Percentiles rank a stretch among this genome's conserved stretches.
These are phyloP conservation scores for Passiflora organensis DNA, from an alignment of 345 rosid genomes.

Conservation along the genomic window DNA sequence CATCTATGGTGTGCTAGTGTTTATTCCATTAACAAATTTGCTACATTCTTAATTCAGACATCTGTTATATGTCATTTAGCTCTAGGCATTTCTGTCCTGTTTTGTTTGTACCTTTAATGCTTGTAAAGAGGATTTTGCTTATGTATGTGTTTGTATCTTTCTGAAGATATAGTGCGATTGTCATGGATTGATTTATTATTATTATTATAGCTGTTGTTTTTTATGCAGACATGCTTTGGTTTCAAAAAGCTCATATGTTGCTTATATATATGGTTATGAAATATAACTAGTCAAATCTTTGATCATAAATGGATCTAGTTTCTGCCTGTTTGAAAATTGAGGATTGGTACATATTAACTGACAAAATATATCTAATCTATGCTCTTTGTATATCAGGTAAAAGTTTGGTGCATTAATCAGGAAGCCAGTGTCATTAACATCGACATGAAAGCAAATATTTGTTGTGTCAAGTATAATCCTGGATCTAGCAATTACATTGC, in stretches of 20 bases:
- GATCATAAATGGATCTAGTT: neutral
- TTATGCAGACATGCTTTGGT: no score
- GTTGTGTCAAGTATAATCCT: constrained; percentile 97
- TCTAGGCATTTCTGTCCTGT: no score
- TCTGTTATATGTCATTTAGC: no score
- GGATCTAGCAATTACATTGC: constrained; percentile 92
- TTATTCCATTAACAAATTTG: no score
- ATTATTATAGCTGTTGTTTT: no score
- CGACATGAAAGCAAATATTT: constrained; percentile 98
- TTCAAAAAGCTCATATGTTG: neutral
- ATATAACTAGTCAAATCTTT: neutral
- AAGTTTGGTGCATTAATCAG: constrained; percentile 96
- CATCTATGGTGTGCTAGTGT: no score
- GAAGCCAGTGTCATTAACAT: constrained; percentile 93
- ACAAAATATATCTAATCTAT: constrained; percentile 12
- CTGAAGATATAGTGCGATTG: no score
- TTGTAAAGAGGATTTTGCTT: no score
- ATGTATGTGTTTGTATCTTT: no score
- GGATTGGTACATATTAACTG: constrained; percentile 3
- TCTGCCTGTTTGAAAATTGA: neutral
- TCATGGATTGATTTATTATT: no score
- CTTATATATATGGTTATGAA: neutral
- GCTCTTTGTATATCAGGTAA: constrained; percentile 52
- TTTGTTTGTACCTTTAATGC: no score
- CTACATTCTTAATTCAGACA: no score